phyloP scores from a whole-genome alignment of 2,329 filamentous ascomycete species.

The Aspergillus sp. region DNA sequence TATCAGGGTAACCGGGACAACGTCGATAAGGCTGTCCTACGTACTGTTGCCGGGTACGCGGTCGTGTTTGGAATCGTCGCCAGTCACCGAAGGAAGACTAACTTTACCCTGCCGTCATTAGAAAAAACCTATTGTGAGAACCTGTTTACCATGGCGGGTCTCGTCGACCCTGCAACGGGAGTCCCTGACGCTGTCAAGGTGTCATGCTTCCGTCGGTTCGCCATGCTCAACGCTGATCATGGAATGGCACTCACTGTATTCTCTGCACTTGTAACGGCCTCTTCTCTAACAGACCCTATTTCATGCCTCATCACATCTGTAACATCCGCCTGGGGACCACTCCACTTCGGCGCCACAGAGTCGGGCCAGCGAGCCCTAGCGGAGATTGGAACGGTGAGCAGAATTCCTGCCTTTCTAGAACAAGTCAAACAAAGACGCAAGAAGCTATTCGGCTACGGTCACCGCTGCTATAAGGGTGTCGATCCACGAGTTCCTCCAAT shows the following conservation, averaged over 20 bases:
- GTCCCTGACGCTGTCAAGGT: conserved; percentile 47
- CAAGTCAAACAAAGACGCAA: conserved; percentile 27
- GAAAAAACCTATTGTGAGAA: conserved; percentile 56
- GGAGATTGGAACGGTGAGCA: conserved; percentile 25
- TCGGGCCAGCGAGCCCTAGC: conserved; percentile 49
- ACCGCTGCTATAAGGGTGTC: conserved; percentile 31
- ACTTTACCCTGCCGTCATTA: conserved; percentile 24
- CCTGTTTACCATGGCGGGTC: conserved; percentile 55
- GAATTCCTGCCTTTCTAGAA: conserved; percentile 28
- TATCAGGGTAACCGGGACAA: conserved; percentile 24
- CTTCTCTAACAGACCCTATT: conserved; percentile 57
- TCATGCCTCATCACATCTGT: conserved; percentile 53
- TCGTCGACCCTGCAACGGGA: conserved; percentile 50
- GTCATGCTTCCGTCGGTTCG: conserved; percentile 54
- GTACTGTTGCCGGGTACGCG: conserved; percentile 25
- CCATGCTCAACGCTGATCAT: conserved; percentile 59
- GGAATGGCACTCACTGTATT: conserved; percentile 60
- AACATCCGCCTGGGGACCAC: conserved; percentile 57
- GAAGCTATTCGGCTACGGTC: conserved; percentile 33
- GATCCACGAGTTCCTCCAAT: conserved; percentile 30
- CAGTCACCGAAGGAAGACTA: conserved; percentile 25
- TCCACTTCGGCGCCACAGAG: conserved; percentile 61
- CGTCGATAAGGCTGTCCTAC: conserved; percentile 25
- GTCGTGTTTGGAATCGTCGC: conserved; percentile 25
- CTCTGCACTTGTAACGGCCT: conserved; percentile 57